These are phyloP conservation scores for Chrysosporium keratinophilum DNA, from an alignment of 2,329 filamentous ascomycete genomes.

Conservation along the genomic window DNA sequence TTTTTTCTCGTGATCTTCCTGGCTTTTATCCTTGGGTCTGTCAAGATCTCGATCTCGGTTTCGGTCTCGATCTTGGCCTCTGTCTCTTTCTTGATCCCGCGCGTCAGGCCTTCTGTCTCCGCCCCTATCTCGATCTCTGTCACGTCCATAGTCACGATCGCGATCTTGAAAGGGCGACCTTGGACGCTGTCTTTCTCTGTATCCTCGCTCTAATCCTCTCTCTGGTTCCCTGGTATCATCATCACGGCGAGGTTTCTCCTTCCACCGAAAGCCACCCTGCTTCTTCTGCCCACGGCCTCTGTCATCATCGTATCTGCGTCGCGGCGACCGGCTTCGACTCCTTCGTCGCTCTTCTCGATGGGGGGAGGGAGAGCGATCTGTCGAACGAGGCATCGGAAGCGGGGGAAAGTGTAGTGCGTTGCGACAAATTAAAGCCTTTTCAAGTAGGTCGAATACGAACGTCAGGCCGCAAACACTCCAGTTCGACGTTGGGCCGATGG, in stretches of 20 bases:
- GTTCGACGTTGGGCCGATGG: background rate
- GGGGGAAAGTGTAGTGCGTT: background rate
- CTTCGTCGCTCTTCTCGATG: slow-evolving; percentile 29
- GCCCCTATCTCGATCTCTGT: slow-evolving; percentile 20
- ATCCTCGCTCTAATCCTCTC: slow-evolving; percentile 44
- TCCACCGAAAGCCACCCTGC: slow-evolving; percentile 39
- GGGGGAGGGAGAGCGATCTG: slow-evolving; percentile 18
- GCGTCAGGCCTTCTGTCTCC: slow-evolving; percentile 17
- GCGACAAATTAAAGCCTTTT: background rate
- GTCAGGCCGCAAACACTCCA: background rate
- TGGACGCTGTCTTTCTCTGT: slow-evolving; percentile 28
- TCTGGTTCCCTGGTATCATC: slow-evolving; percentile 38
- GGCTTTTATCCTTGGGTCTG: slow-evolving; percentile 11
- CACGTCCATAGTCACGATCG: slow-evolving; percentile 21
- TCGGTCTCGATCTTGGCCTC: slow-evolving; percentile 18
- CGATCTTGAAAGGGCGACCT: slow-evolving; percentile 21
- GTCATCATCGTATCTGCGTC: slow-evolving; percentile 27
- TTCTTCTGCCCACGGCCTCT: slow-evolving; percentile 21
- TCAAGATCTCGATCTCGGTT: slow-evolving; percentile 4
- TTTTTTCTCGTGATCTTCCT: slow-evolving; percentile 25
- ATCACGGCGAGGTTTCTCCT: slow-evolving; percentile 41
- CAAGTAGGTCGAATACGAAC: background rate
- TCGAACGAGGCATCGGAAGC: slow-evolving; percentile 14
- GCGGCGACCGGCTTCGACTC: slow-evolving; percentile 39
- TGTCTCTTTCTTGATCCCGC: slow-evolving; percentile 19